phyloP scores from a whole-genome alignment of 345 rosid species.

The Schrenkiella parvula region DNA sequence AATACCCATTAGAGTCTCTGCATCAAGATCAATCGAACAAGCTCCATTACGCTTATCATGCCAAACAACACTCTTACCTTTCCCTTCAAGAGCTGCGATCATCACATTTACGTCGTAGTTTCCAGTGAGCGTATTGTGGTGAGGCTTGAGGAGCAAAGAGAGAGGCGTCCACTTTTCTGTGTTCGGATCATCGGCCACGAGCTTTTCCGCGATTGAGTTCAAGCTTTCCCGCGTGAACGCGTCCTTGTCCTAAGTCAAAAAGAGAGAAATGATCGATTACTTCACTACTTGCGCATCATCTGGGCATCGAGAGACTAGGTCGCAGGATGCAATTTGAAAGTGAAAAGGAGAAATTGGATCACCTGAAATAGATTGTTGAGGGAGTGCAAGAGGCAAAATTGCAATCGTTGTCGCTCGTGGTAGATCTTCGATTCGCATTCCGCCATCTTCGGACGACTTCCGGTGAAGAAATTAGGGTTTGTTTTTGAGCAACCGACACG shows the following conservation, averaged over 20 bases:
- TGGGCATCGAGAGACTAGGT: neutral
- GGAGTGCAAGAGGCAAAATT: conserved; percentile 78
- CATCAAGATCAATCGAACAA: conserved; percentile 53
- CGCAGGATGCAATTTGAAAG: neutral
- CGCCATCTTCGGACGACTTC: conserved; percentile 33
- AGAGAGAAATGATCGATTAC: neutral
- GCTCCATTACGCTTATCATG: conserved; percentile 70
- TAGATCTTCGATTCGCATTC: conserved; percentile 42
- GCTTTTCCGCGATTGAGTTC: conserved; percentile 58
- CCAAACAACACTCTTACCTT: conserved; percentile 66
- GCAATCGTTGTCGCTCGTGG: conserved; percentile 81
- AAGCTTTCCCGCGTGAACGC: conserved; percentile 61
- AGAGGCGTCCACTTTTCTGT: conserved; percentile 63
- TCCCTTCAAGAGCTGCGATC: conserved; percentile 63
- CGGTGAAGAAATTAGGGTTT: conserved; percentile 16
- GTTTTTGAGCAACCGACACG: neutral
- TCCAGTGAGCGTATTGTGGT: conserved; percentile 72
- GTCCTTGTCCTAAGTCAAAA: conserved; percentile 48
- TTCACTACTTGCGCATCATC: neutral
- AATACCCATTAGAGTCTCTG: conserved; percentile 54
- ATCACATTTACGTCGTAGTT: conserved; percentile 86
- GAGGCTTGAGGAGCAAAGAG: conserved; percentile 71
- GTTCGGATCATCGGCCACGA: conserved; percentile 53
- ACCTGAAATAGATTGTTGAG: conserved; percentile 98
- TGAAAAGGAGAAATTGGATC: neutral